Evolutionary conservation across 2,329 filamentous ascomycete genomes (phyloP), one percentile per base, ranked within the genome.

Genomic region (Thielaviopsis musarum): DNA sequence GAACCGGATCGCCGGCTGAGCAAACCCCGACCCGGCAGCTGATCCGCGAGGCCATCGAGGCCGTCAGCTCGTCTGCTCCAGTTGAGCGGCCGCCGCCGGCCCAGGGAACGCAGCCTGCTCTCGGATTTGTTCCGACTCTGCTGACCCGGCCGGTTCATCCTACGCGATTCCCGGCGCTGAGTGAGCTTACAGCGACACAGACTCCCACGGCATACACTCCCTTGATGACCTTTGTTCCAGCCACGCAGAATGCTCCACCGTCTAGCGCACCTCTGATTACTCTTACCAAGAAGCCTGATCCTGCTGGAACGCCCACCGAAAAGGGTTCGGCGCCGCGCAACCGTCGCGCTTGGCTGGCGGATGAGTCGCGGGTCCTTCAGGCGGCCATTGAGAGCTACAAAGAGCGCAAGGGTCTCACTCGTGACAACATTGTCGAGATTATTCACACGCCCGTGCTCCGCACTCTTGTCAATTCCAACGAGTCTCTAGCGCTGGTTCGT

Each of bases 361-460:
- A 61, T 19, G 60, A 61, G 17, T 49, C 56, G 13, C 26, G 41
- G 5, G 34, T 38, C 13, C 28, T 61, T 3, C 22, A 24, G 24
- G 15, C 48, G 13, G 26, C 57, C n/a, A 51, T 61, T 17, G 52
- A 57, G 12, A 34, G 55, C 22, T 61, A 56, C 22, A 30, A 45
- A 19, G n/a, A 34, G 45, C 15, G 21, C 26, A 56, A 59, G 22
- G 51, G 59, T 30, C 45, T 61, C 15, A 41, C 53, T 3, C 53
- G 45, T 6, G 54, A 52, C 15, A 52, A 55, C 15, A 56, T 61
- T 12, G 48, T 45, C 15, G 41, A 58, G 24, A 57, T 59, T 6
- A 41, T 61, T 2, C 54, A 61, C 28, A 61, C 60, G 19, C 60
- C 60, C 22, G 54, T 61, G 22, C 48, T 61, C 30, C 60, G 60